Evolutionary conservation across 345 rosid species (phyloP).

Genomic region (Cardamine resedifolia): DNA sequence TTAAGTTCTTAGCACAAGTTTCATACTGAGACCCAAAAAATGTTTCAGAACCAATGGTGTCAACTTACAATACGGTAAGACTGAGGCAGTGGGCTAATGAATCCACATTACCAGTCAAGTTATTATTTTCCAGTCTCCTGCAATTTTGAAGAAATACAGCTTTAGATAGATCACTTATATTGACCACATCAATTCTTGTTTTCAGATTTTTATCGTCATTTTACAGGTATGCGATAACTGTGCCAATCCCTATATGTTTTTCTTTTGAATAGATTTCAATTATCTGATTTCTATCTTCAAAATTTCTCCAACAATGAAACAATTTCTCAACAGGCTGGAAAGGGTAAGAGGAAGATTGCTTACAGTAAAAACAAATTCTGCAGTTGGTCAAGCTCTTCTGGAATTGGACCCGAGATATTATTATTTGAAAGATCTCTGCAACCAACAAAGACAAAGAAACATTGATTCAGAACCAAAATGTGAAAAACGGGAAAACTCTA

Average conservation of each 20-base stretch:
- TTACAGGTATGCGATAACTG: neutral
- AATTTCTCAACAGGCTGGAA: neutral
- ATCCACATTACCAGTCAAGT: slow-evolving; percentile 75
- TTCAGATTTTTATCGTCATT: neutral
- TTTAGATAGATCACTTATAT: neutral
- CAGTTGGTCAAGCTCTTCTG: slow-evolving; percentile 78
- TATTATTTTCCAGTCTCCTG: slow-evolving; percentile 81
- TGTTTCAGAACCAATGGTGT: neutral
- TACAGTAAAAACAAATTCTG: slow-evolving; percentile 70
- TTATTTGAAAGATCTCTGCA: slow-evolving; percentile 89
- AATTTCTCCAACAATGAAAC: neutral
- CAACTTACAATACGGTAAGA: slow-evolving; percentile 63
- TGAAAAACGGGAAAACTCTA: neutral
- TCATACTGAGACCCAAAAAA: neutral
- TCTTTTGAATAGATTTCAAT: neutral
- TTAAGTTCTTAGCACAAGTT: neutral
- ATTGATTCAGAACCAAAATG: slow-evolving; percentile 21
- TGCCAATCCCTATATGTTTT: neutral
- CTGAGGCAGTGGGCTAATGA: slow-evolving; percentile 71
- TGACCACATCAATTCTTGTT: neutral
- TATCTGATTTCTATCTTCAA: neutral
- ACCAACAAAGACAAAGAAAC: slow-evolving; percentile 16
- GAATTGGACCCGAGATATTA: slow-evolving; percentile 74
- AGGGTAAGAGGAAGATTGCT: slow-evolving; percentile 29
- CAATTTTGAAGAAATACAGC: slow-evolving; percentile 20